Conservation (phyloP, 1,284 basidiomycete genomes). For the Moesziomyces parantarcticus region DNA sequence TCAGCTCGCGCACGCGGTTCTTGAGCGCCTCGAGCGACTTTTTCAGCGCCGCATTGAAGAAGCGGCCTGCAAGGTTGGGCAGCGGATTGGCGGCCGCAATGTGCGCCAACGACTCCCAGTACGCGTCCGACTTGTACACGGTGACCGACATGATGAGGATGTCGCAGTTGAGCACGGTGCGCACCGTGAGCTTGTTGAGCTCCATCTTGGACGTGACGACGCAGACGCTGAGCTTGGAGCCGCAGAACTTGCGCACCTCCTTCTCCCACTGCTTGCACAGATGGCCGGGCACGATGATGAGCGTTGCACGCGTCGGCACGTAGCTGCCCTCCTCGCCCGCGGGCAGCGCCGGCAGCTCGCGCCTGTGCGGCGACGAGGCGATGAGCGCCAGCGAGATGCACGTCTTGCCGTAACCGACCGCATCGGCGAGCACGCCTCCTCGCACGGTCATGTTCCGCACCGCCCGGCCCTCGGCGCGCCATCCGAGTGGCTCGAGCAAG, state of each 20-base stretch:
- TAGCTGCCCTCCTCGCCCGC: constrained; percentile 76
- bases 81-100: constrained; percentile 51
- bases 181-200: constrained; percentile 80
- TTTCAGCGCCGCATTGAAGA: constrained; percentile 57
- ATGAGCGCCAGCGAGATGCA: constrained; percentile 87
- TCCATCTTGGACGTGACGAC: constrained; percentile 79
- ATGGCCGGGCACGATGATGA: constrained; percentile 89
- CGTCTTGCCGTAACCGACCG: constrained; percentile 96
- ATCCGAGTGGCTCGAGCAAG: constrained; percentile 82
- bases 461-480: constrained; percentile 91
- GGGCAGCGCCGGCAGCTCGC: constrained; percentile 69
- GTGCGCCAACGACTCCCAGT: constrained; percentile 54
- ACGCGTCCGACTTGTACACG: constrained; percentile 75
- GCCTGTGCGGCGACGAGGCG: constrained; percentile 42
- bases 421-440: constrained; percentile 92
- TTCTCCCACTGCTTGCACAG: constrained; percentile 88
- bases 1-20: constrained; percentile 51
- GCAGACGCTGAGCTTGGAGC: constrained; percentile 75
- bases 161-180: constrained; percentile 82
- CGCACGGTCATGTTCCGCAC: constrained; percentile 79
- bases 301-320: constrained; percentile 80
- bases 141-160: constrained; percentile 88
- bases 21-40: constrained; percentile 48
- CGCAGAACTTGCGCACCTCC: constrained; percentile 84
- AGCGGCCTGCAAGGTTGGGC: constrained; percentile 47